These are phyloP conservation scores for Pontederia crassipes DNA, from an alignment of 176 grass and related monocot species.

Conservation along the genomic window DNA sequence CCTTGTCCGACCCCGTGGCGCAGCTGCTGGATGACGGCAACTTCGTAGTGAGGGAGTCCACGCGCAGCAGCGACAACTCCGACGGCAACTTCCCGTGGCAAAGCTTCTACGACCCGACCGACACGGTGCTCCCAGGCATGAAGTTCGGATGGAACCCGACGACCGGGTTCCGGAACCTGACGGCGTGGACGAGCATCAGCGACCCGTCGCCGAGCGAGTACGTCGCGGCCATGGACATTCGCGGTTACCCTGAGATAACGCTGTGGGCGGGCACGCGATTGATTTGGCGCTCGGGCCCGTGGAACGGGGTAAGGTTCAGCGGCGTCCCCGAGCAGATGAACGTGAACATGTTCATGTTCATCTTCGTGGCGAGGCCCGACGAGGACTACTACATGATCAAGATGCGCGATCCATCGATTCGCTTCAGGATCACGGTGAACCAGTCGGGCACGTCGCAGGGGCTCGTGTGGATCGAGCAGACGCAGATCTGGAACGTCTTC, in stretches of 20 bases:
- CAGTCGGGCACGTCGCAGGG: neutral
- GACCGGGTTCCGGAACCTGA: neutral
- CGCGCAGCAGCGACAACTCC: too few relatives aligned
- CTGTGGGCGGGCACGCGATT: neutral
- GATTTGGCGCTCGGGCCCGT: too few relatives aligned
- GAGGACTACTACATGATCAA: neutral
- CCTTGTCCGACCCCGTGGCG: neutral
- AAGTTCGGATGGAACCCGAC: neutral
- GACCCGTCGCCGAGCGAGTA: conserved; percentile 15
- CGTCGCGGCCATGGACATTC: conserved; percentile 4
- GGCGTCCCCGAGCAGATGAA: too few relatives aligned
- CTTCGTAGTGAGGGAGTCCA: too few relatives aligned
- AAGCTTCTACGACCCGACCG: too few relatives aligned
- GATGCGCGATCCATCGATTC: neutral
- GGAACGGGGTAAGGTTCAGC: too few relatives aligned
- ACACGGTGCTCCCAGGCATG: too few relatives aligned
- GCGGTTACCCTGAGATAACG: neutral
- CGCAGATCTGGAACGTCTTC: neutral
- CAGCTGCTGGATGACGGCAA: neutral
- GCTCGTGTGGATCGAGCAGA: neutral
- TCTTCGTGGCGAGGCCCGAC: neutral
- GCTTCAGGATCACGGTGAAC: neutral
- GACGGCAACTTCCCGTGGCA: too few relatives aligned
- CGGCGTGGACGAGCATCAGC: conserved; percentile 10
- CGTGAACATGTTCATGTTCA: too few relatives aligned